Evolutionary conservation across 2,329 filamentous ascomycete species (phyloP).

Genomic region (Grosmannia penicillata): DNA sequence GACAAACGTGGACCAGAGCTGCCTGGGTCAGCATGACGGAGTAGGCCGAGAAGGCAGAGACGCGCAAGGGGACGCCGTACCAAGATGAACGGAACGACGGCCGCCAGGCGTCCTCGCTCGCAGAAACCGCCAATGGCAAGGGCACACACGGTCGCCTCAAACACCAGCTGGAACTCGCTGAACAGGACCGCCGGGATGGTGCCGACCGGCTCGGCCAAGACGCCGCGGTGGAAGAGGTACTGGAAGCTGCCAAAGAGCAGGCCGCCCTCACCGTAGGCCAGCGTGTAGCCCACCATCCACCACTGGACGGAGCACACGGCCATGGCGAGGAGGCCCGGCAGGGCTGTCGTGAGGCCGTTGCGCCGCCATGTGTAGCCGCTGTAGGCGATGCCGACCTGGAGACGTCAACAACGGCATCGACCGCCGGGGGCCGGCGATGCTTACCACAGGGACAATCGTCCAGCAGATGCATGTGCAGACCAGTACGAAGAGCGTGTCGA

Average conservation of each 20-base stretch:
- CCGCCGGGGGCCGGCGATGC: too few relatives aligned
- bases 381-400: slow-evolving; percentile 6
- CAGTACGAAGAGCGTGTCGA: slow-evolving; percentile 5
- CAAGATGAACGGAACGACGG: slow-evolving; percentile 6
- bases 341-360: slow-evolving; percentile 6
- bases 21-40: not conserved
- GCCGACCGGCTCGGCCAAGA: slow-evolving; percentile 80
- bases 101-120: slow-evolving; percentile 3
- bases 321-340: slow-evolving; percentile 64
- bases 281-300: slow-evolving; percentile 97
- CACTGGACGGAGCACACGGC: slow-evolving; percentile 91
- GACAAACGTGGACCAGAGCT: slow-evolving; percentile 73
- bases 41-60: too few relatives aligned
- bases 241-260: slow-evolving; percentile 75
- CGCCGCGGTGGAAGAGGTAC: slow-evolving; percentile 77
- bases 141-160: slow-evolving; percentile 7
- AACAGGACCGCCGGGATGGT: slow-evolving; percentile 89
- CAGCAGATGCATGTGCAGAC: slow-evolving; percentile 6
- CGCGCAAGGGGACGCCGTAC: too few relatives aligned
- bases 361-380: slow-evolving; percentile 6
- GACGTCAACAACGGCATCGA: not conserved
- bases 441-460: slow-evolving; percentile 5
- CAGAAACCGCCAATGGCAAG: slow-evolving; percentile 5
- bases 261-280: slow-evolving; percentile 72
- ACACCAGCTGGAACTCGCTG: slow-evolving; percentile 51